Base-by-base conservation (phyloP, 2,329 filamentous ascomycete species). In the Clarireedia homoeocarpa region DNA sequence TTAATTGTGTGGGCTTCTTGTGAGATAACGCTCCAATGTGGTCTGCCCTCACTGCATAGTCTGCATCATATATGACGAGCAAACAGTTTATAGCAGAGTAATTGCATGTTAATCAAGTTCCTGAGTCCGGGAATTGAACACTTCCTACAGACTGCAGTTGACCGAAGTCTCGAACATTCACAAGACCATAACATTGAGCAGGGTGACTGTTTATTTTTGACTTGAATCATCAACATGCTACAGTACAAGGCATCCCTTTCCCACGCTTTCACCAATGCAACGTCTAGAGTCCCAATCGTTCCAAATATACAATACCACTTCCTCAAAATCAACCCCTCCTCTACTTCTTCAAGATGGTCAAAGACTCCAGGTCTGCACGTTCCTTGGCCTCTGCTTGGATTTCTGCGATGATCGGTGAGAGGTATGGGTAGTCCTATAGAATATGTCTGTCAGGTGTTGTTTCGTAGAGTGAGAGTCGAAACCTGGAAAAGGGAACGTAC, bases 381-480 rank as follows among this genome's bases (percentile, higher is more conserved):
- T 89, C 86, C 68, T 78, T 79, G 64, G 75, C 71, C 75, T 88
- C 85, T 55, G 77, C 75, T 73, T 88, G 83, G 66, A 89, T 81
- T 71, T 86, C 82, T 63, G 77, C 74, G 71, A 89, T 87, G 70
- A 88, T 80, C 39, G 80, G 80, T 65, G 77, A 77, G 51, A 89
- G 77, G 71, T 89, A 89, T 66, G 77, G 75, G 58, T 75, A 68
- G 66, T 89, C 86, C 85, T 89, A 38, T 10, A 12, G 6, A 70
- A 10, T 30, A 17, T 6, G 20, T 47, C 17, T 26, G 40, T 26
- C 26, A 36, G 51, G 36, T 15, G 9, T 56, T 54, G 23, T 12
- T 30, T 30, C 27, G 10, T 20, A 69, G 54, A 53, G 52, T 62
- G 57, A 65, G 59, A 46, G 23, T 26, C 26, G 30, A 36, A 36